A percentile compares a stretch with the other conserved stretches of the same genome.
These are phyloP conservation scores for Liquidambar formosana DNA, from an alignment of 164 flowering plant genomes.

Conservation along the genomic window DNA sequence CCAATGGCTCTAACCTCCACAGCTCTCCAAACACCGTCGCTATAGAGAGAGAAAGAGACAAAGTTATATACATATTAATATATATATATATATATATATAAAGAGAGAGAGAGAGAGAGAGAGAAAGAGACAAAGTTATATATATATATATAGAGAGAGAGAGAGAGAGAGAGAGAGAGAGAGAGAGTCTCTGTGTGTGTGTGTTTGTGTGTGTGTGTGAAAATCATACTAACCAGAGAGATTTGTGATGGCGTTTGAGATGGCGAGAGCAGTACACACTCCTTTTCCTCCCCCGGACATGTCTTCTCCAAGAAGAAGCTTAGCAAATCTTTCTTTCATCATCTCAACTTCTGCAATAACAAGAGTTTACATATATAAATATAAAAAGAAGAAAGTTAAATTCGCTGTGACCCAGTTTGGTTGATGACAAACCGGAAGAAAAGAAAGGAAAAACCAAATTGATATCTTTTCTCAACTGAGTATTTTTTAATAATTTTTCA, in stretches of 20 bases:
- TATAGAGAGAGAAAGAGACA: slow-evolving; percentile 11
- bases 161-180: not conserved
- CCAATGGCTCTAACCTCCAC: slow-evolving; percentile 76
- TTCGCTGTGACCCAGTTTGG: no score
- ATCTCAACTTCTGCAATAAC: slow-evolving; percentile 49
- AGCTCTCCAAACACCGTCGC: slow-evolving; percentile 74
- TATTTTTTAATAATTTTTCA: no score
- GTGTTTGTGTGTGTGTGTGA: no score
- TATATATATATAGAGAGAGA: no score
- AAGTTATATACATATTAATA: no score
- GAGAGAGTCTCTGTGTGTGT: no score
- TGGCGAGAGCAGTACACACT: slow-evolving; percentile 75
- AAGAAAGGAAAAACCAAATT: no score
- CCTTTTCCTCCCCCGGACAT: slow-evolving; percentile 88
- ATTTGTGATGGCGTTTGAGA: slow-evolving; percentile 73
- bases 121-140: not conserved
- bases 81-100: no score
- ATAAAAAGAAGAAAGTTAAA: no score
- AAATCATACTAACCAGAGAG: slow-evolving; percentile 57
- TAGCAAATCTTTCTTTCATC: slow-evolving; percentile 81
- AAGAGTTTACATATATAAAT: not conserved
- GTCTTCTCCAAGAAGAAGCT: slow-evolving; percentile 73
- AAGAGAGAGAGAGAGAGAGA: not conserved
- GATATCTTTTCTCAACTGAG: no score
- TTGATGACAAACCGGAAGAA: no score